These are phyloP conservation scores for Tephrocybe rancida DNA, from an alignment of 768 basidiomycete genomes.

Conservation along the genomic window DNA sequence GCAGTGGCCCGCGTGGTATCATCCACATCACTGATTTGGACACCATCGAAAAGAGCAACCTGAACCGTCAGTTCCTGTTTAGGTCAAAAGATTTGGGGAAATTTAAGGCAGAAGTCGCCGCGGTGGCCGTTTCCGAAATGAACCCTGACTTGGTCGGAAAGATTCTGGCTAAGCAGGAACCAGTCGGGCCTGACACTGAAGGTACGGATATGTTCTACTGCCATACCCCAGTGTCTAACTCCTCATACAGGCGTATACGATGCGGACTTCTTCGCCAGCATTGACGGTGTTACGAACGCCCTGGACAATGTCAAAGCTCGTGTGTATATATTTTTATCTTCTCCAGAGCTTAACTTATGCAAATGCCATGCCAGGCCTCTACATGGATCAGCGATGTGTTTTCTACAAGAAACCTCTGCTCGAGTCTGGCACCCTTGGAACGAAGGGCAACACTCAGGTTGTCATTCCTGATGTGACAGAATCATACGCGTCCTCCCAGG, in stretches of 20 bases:
- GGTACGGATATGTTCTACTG: slow-evolving; percentile 50
- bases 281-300: slow-evolving; percentile 97
- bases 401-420: slow-evolving; percentile 95
- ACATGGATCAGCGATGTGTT: slow-evolving; percentile 98
- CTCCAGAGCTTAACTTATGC: slow-evolving; percentile 1
- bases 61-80: slow-evolving; percentile 98
- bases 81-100: slow-evolving; percentile 93
- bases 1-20: slow-evolving; percentile 71
- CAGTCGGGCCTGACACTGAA: slow-evolving; percentile 92
- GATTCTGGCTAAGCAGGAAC: slow-evolving; percentile 87
- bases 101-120: slow-evolving; percentile 96
- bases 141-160: slow-evolving; percentile 88
- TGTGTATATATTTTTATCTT: slow-evolving; percentile 38
- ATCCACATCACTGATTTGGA: slow-evolving; percentile 97
- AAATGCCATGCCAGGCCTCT: slow-evolving; percentile 61
- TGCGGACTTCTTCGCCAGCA: slow-evolving; percentile 81
- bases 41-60: slow-evolving; percentile 98
- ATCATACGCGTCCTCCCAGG: slow-evolving; percentile 96
- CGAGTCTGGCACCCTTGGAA: slow-evolving; percentile 97
- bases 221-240: neutral
- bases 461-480: slow-evolving; percentile 93
- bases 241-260: slow-evolving; percentile 76
- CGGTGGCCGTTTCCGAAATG: slow-evolving; percentile 91
- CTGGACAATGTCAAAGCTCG: slow-evolving; percentile 96
- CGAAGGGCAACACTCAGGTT: slow-evolving; percentile 97